Base-by-base conservation (phyloP, 371 early-diverging fungal genomes). In the Chytridium lagenaria region DNA sequence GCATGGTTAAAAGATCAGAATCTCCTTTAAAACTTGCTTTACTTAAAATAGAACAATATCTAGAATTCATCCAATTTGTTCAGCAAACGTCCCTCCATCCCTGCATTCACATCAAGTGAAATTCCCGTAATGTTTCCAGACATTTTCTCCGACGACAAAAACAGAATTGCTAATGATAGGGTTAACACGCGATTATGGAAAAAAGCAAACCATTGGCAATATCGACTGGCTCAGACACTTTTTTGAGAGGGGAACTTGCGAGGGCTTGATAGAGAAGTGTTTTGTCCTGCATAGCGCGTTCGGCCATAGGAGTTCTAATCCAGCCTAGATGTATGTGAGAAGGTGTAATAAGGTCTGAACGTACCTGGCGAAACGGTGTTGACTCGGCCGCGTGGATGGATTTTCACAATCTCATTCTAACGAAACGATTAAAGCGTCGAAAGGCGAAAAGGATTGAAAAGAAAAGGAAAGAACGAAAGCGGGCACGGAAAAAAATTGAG, bases 291-390 rank as follows among this genome's bases (percentile, higher is more conserved):
- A 87, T 78, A 0, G 85, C 82, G 0, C 79, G 50, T 59, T 78
- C 85, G 19, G 85, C 84, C 87, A 87, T 87, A 2, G 86, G 86
- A 23, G 87, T 87, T 50, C 86, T 77, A 63, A 86, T 85, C 87
- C 86, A 87, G 1, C 87, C 87, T 61, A 5, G 10, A 37, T 16
- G 34, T 15, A 33, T 61, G 61, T 33, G 7, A 5, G n/a, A 7
- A 61, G 3, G 5, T 33, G 19, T 61, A 12, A 19, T 19, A 44
- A 19, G 19, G 44, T 19, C 12, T 7, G 26, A 12, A 37, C 7
- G 7, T 61, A 61, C 61, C 61, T 31, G 85, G 83, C 2, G 80
- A 70, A 2, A 83, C 83, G 38, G 80, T 77, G 76, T 86, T 86
- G 37, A 86, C 83, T 19, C 87, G 78, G 1, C 81, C 87, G 15